phyloP scores from a whole-genome alignment of 768 basidiomycete species.

The Candolleomyces eurysporus region DNA sequence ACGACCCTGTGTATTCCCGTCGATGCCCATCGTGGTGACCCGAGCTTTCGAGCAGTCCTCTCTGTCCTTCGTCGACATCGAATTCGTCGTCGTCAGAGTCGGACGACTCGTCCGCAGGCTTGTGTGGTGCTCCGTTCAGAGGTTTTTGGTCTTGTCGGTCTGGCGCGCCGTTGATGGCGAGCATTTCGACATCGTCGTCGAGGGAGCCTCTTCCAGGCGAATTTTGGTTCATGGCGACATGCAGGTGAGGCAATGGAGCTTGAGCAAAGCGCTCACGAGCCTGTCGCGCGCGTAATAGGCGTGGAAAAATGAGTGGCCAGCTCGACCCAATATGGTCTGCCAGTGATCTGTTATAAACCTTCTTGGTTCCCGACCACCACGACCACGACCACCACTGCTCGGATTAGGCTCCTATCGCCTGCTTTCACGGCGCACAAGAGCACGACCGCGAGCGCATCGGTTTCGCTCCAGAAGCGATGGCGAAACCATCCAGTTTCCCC shows the following conservation, averaged over 20 bases:
- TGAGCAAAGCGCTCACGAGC: neutral
- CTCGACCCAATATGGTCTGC: conserved; percentile 4
- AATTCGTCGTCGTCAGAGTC: conserved; percentile 32
- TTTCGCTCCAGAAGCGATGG: conserved; percentile 40
- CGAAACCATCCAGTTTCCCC: conserved; percentile 53
- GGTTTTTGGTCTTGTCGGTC: conserved; percentile 10
- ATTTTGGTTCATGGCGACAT: conserved; percentile 27
- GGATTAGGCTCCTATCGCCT: conserved; percentile 5
- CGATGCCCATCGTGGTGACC: neutral
- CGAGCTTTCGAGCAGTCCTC: conserved; percentile 36
- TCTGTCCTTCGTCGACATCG: conserved; percentile 35
- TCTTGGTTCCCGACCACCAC: conserved; percentile 9
- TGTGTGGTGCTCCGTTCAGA: neutral
- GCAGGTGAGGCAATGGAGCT: neutral
- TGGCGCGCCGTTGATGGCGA: conserved; percentile 24
- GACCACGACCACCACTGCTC: conserved; percentile 5
- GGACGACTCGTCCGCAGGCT: conserved; percentile 19
- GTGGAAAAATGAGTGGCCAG: conserved; percentile 8
- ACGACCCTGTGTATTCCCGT: conserved; percentile 14
- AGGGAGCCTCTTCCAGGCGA: conserved; percentile 27
- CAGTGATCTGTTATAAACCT: conserved; percentile 7
- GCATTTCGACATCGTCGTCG: conserved; percentile 36
- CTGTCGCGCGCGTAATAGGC: conserved; percentile 7
- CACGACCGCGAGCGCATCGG: neutral
- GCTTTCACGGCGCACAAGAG: conserved; percentile 1